Conservation (phyloP, 192 early-diverging fungal species). For the Linnemannia hyalina region DNA sequence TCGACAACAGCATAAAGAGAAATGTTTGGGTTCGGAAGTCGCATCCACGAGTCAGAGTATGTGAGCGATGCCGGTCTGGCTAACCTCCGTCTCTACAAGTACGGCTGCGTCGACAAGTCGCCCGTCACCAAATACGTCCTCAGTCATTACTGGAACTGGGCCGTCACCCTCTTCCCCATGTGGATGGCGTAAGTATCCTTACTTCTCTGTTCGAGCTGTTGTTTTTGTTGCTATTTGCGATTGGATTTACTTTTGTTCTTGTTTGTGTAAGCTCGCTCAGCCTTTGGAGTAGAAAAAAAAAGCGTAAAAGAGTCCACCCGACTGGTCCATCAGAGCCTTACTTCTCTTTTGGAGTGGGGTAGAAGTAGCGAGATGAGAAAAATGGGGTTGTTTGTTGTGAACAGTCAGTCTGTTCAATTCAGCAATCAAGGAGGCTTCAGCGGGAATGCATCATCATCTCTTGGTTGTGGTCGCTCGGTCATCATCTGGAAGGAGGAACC, state of each 20-base stretch:
- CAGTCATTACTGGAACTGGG: constrained; percentile 92
- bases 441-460: not conserved
- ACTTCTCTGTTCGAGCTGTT: too few relatives aligned
- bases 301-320: not conserved
- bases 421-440: too few relatives aligned
- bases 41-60: constrained; percentile 67
- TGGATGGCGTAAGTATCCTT: constrained; percentile 90
- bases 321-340: not conserved
- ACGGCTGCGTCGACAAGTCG: constrained; percentile 86
- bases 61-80: constrained; percentile 76
- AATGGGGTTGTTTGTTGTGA: not conserved
- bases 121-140: constrained; percentile 86
- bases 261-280: constrained; percentile 10
- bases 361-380: not conserved
- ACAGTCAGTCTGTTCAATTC: too few relatives aligned
- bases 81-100: constrained; percentile 85
- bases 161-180: constrained; percentile 87
- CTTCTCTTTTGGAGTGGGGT: not conserved
- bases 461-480: too few relatives aligned
- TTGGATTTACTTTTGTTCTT: not conserved
- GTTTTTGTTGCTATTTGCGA: not conserved
- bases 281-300: not conserved
- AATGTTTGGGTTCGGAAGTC: constrained; percentile 56
- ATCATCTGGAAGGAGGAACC: too few relatives aligned
- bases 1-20: not conserved